These are phyloP conservation scores for Astrothelium subdiscretum DNA, from an alignment of 495 filamentous ascomycete genomes.

Conservation along the genomic window DNA sequence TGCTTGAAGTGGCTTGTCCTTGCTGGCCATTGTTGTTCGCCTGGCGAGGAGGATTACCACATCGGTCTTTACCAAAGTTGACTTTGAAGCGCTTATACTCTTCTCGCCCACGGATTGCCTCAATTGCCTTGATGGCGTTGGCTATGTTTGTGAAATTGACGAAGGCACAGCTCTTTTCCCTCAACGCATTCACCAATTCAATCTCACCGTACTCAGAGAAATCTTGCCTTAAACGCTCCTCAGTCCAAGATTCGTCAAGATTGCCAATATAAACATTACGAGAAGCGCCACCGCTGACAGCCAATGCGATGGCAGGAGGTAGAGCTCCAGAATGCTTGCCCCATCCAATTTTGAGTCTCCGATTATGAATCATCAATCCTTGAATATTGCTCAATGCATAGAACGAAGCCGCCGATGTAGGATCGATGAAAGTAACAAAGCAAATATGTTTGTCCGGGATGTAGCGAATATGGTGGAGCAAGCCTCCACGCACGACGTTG, in stretches of 20 bases:
- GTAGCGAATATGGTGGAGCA: conserved; percentile 95
- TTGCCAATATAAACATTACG: conserved; percentile 98
- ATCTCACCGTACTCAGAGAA: conserved; percentile 98
- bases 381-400: conserved; percentile 95
- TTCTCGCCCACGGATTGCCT: conserved; percentile 84
- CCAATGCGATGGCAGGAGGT: conserved; percentile 89
- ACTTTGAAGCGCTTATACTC: conserved; percentile 98
- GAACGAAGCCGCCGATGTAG: conserved; percentile 93
- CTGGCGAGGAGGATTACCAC: conserved; percentile 91
- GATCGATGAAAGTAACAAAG: conserved; percentile 98
- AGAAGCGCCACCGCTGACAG: conserved; percentile 90
- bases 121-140: conserved; percentile 98
- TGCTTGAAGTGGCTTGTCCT: conserved; percentile 29
- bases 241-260: conserved; percentile 90
- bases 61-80: conserved; percentile 98
- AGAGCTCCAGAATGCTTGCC: conserved; percentile 97
- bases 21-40: conserved; percentile 41
- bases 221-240: conserved; percentile 90
- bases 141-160: conserved; percentile 99
- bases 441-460: conserved; percentile 99
- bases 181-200: conserved; percentile 88
- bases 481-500: conserved; percentile 86
- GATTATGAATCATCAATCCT: conserved; percentile 98
- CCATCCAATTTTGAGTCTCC: conserved; percentile 96
- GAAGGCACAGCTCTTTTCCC: conserved; percentile 98